Evolutionary conservation across 768 basidiomycete genomes (phyloP), one percentile per base, ranked within the genome.

Genomic region (Mycena alexandri): DNA sequence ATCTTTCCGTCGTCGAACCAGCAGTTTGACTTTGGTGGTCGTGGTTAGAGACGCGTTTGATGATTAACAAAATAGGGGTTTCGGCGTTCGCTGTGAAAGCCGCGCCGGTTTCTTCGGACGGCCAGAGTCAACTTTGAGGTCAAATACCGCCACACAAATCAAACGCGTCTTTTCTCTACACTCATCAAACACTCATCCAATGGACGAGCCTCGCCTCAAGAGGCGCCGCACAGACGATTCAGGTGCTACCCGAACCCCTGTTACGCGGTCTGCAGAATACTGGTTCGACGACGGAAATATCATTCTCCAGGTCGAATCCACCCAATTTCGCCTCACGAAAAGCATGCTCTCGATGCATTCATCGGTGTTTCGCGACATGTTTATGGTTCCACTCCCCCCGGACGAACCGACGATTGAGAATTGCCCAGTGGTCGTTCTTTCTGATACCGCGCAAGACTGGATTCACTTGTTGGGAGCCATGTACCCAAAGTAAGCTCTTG

Each of bases 201-300:
- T 56, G 43, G 34, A 54, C 46, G 46, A 3, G 22, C 34, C 36
- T n/a, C 62, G 36, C 16, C 11, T 47, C 13, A 65, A 58, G 44
- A 3, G 42, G 11, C 63, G 53, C 22, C 56, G 48, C 24, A 38
- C 50, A 36, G 55, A 56, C 46, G 55, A 48, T n/a, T n/a, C 9
- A 17, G 41, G 47, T 24, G 13, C 41, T 5, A 14, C 19, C 1
- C 54, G 29, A 24, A 34, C 21, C 12, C 21, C 25, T 5, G 10
- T 63, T 12, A 25, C 44, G 2, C 61, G 58, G 48, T 62, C 60
- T 17, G 17, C 38, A 1, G 46, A 60, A 13, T 63, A 68, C 16
- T 82, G 79, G 79, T 82, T 77, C 56, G 75, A 77, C 19, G 91
- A 71, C 77, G 80, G 81, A 6, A 81, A 80, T 58, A 73, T 83